phyloP scores from a whole-genome alignment of 306 rosid genomes.

The Urtica urens region DNA sequence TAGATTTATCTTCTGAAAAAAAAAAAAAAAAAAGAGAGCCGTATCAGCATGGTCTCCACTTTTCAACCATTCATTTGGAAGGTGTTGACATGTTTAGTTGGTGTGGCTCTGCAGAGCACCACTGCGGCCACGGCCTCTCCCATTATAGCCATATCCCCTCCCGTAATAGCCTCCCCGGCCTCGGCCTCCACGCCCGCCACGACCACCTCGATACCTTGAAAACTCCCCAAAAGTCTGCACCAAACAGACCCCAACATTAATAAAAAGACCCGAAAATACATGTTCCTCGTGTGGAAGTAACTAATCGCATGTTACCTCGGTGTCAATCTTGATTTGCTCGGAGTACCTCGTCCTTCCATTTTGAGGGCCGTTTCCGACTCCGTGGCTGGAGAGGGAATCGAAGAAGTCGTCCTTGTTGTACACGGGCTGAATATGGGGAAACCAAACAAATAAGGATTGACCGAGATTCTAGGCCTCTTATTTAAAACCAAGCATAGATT shows the following conservation, averaged over 20 bases:
- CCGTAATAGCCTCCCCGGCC: slow-evolving; percentile 70
- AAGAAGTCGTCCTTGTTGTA: slow-evolving; percentile 73
- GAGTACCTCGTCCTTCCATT: slow-evolving; percentile 36
- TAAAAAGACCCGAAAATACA: slow-evolving; percentile 5
- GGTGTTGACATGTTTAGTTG: too few relatives aligned
- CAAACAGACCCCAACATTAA: slow-evolving; percentile 20
- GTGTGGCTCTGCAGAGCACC: too few relatives aligned
- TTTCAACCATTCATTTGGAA: too few relatives aligned
- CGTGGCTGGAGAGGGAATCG: slow-evolving; percentile 59
- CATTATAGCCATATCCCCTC: slow-evolving; percentile 48
- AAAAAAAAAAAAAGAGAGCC: too few relatives aligned
- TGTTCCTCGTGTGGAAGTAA: too few relatives aligned
- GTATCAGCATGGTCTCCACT: too few relatives aligned
- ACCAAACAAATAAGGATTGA: slow-evolving; percentile 1
- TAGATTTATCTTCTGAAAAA: too few relatives aligned
- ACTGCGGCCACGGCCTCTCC: slow-evolving; percentile 84
- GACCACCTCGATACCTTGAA: slow-evolving; percentile 65
- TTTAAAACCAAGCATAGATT: slow-evolving; percentile 4
- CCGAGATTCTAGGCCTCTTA: background rate
- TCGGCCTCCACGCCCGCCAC: slow-evolving; percentile 78
- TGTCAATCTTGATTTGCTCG: slow-evolving; percentile 37
- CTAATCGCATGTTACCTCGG: too few relatives aligned
- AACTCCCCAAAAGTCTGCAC: slow-evolving; percentile 84
- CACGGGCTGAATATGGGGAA: slow-evolving; percentile 44
- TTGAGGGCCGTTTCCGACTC: slow-evolving; percentile 40